A percentile compares a stretch with the other conserved stretches of the same genome.
phyloP scores from a whole-genome alignment of 768 basidiomycete genomes.

The Mrakia frigida region DNA sequence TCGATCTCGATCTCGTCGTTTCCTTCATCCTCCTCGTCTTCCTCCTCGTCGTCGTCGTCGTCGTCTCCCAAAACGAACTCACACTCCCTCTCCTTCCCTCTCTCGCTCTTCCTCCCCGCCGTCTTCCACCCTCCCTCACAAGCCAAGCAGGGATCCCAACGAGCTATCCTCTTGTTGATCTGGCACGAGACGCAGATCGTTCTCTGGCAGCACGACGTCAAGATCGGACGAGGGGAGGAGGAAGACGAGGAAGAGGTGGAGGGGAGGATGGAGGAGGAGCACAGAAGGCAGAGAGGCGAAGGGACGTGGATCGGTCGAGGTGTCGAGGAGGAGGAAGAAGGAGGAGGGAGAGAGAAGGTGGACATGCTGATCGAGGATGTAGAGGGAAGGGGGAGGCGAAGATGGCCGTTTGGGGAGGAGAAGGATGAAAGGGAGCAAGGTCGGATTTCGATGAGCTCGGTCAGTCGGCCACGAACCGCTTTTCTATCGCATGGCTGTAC shows the following conservation, averaged over 20 bases:
- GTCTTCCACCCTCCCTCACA: constrained; percentile 55
- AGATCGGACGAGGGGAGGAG: background rate
- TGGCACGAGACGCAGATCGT: constrained; percentile 64
- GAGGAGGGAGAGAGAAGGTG: background rate
- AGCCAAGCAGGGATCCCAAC: constrained; percentile 67
- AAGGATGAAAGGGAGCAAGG: too few species aligned
- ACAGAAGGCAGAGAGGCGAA: constrained; percentile 24
- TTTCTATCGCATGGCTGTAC: too few species aligned
- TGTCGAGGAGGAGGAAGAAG: background rate
- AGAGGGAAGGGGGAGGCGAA: background rate
- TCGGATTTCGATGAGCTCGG: too few species aligned
- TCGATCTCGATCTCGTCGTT: background rate
- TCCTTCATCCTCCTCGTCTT: constrained; percentile 13
- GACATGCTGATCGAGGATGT: background rate
- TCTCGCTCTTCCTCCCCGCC: constrained; percentile 21
- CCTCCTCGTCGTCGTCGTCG: constrained; percentile 49
- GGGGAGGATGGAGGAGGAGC: constrained; percentile 21
- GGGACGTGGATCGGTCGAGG: constrained; percentile 14
- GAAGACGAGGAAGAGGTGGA: background rate
- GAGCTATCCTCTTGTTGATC: constrained; percentile 54
- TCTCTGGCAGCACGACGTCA: constrained; percentile 60
- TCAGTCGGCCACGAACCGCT: too few species aligned
- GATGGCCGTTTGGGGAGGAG: background rate
- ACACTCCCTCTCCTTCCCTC: constrained; percentile 52
- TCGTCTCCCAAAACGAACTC: constrained; percentile 65